Percentiles rank a stretch among this genome's conserved stretches.
Evolutionary conservation across 2,329 filamentous ascomycete species (phyloP).

Genomic region (Colletotrichum spaethianum): DNA sequence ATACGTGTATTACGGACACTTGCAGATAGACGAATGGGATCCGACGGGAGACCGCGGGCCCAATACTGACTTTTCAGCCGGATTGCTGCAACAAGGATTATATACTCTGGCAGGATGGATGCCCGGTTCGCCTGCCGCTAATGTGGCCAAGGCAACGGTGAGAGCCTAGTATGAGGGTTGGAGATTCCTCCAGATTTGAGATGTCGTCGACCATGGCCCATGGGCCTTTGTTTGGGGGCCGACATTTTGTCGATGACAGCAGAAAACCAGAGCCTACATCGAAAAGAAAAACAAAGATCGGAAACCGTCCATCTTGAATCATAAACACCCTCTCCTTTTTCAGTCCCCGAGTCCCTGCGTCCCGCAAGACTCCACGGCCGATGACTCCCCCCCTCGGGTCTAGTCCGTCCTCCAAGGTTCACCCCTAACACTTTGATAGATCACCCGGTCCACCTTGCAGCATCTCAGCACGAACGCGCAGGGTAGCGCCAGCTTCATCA

Average conservation of each 20-base stretch:
- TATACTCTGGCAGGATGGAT: constrained; percentile 15
- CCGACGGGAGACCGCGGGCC: not conserved
- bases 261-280: not conserved
- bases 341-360: not conserved
- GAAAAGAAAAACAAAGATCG: not conserved
- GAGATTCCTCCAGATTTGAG: not conserved
- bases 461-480: constrained; percentile 9
- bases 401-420: constrained; percentile 28
- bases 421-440: constrained; percentile 20
- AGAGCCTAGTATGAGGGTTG: not conserved
- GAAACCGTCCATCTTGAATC: constrained; percentile 9
- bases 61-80: constrained; percentile 6
- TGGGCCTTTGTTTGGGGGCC: not conserved
- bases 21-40: constrained; percentile 7
- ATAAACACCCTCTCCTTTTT: not conserved
- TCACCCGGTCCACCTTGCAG: constrained; percentile 24
- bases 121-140: constrained; percentile 25
- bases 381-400: not conserved
- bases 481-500: not conserved
- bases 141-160: constrained; percentile 7
- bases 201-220: not conserved
- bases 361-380: constrained; percentile 13
- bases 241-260: not conserved
- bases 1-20: constrained; percentile 10
- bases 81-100: constrained; percentile 26